A percentile compares a stretch with the other conserved stretches of the same genome.
These are phyloP conservation scores for Symbiodinium pilosum DNA, from an alignment of 73 alveolate genomes.

Conservation along the genomic window DNA sequence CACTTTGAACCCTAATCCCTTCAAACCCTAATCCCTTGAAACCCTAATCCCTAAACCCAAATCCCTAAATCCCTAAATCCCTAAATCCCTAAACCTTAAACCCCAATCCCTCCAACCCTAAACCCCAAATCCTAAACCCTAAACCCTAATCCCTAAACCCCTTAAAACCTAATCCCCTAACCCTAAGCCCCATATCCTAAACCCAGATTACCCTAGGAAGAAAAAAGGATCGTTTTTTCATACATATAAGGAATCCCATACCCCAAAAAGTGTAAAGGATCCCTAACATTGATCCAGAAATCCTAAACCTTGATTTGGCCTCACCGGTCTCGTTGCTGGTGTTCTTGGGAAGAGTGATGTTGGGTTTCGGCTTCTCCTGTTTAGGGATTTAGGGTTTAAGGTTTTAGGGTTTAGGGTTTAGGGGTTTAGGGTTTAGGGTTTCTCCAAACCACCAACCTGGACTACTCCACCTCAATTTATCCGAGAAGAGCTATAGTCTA, in stretches of 20 bases:
- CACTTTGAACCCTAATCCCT: too few species aligned
- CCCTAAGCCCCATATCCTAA: neutral
- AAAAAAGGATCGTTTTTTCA: neutral
- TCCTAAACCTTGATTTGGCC: neutral
- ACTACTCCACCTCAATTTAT: too few species aligned
- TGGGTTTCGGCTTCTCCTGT: slow-evolving; percentile 31
- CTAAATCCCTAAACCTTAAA: too few species aligned
- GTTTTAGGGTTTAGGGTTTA: neutral
- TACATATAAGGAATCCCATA: neutral
- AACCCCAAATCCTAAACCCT: neutral
- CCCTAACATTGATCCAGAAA: too few species aligned
- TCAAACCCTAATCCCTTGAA: too few species aligned
- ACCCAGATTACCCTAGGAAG: neutral
- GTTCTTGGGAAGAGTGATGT: neutral
- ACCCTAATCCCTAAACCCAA: too few species aligned
- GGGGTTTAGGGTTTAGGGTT: neutral
- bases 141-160: neutral
- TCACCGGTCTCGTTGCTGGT: neutral
- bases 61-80: too few species aligned
- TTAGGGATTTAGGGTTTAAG: neutral
- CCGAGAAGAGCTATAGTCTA: too few species aligned
- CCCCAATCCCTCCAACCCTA: too few species aligned
- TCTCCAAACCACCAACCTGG: neutral
- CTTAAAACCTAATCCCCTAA: neutral
- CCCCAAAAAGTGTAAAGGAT: too few species aligned